Evolutionary conservation across 2,329 filamentous ascomycete genomes (phyloP).

Genomic region (Pseudogymnoascus verrucosus): DNA sequence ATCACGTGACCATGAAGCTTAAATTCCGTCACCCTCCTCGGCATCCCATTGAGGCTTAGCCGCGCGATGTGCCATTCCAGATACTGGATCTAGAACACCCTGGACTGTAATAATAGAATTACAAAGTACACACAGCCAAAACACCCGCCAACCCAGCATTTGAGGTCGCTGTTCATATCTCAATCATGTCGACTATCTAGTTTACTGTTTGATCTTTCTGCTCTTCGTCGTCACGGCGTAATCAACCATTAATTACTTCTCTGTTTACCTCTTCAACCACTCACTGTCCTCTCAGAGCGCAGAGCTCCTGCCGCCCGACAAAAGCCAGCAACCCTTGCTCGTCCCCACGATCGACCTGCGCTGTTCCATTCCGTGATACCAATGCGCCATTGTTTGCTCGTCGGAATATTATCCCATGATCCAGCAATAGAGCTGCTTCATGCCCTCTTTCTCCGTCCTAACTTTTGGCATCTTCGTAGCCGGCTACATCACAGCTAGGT

Average conservation of each 20-base stretch:
- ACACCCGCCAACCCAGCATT: neutral
- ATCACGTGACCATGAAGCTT: neutral
- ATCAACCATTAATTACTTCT: neutral
- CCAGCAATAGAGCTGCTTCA: constrained; percentile 36
- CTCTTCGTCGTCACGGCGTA: neutral
- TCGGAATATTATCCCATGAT: constrained; percentile 10
- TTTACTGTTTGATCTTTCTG: neutral
- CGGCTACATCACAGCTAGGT: constrained; percentile 98
- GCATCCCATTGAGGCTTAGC: constrained; percentile 1
- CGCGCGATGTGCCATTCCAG: neutral
- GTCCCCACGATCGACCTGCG: neutral
- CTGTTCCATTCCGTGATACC: neutral
- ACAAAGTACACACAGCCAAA: constrained; percentile 3
- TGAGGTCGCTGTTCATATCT: neutral
- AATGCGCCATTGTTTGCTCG: constrained; percentile 9
- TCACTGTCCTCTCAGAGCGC: neutral
- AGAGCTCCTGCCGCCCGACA: neutral
- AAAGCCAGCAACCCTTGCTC: neutral
- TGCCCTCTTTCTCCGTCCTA: constrained; percentile 96
- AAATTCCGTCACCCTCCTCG: neutral
- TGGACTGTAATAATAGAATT: constrained; percentile 5
- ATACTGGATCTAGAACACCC: constrained; percentile 8
- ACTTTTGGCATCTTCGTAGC: constrained; percentile 98
- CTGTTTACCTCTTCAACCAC: neutral
- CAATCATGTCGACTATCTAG: neutral